Evolutionary conservation across 768 basidiomycete species (phyloP), one percentile per base, ranked within the genome.

Genomic region (Phlegmacium glaucopus): DNA sequence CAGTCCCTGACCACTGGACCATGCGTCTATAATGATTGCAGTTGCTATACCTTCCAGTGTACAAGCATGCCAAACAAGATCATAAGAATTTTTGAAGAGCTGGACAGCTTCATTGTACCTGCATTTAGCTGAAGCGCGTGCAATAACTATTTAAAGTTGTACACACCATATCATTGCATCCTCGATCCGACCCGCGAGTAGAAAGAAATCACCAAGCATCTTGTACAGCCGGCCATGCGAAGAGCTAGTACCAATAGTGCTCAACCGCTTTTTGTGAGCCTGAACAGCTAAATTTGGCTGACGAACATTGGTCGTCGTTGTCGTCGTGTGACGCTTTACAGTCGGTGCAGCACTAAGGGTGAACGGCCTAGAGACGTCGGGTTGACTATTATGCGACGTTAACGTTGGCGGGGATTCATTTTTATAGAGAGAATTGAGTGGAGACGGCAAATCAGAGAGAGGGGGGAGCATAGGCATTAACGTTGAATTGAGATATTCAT

Each of bases 91-190:
- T 64, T 85, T 89, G 56, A 92, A 83, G n/a, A 89, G 62, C 27
- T 77, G 77, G 13, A 92, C 68, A 10, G 93, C 87, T 70, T 98
- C 94, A 44, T 82, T 79, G 65, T 93, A 98, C 82, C 90, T 92
- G 58, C 27, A 49, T 45, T 56, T 17, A 56, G 47, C 54, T 59
- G 41, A 57, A 27, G 26, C 10, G 18, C 9, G 39, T 27, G 39
- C 43, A 39, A 29, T 32, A 30, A 38, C 9, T 25, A 43, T 16
- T 25, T 43, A 43, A 55, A 50, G 39, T 36, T 18, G 13, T 35
- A 63, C 72, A 43, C 68, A 94, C 90, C 92, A 92, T 43, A 87
- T 74, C 34, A 75, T 68, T 1, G 95, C 87, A 59, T 98, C 94
- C 41, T 83, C 80, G 30, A 82, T 78, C 52, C 90, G 75, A n/a